These are phyloP conservation scores for Trichoderma asperelloides DNA, from an alignment of 495 filamentous ascomycete species.

Conservation along the genomic window DNA sequence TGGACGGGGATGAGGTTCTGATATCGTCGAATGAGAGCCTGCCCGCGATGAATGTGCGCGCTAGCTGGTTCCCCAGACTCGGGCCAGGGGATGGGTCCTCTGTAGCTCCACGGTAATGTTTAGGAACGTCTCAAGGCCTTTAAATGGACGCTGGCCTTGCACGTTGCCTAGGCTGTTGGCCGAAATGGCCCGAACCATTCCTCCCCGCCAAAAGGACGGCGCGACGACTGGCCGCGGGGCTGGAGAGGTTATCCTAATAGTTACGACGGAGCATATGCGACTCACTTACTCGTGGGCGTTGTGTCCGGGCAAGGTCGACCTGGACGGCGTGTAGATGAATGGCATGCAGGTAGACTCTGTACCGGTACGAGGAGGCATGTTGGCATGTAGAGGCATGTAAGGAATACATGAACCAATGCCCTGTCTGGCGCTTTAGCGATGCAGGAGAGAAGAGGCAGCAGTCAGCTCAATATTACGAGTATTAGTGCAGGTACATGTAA, in stretches of 20 bases:
- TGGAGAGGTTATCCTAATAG: too few species aligned
- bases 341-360: too few species aligned
- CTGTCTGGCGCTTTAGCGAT: neutral
- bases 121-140: neutral
- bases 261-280: too few species aligned
- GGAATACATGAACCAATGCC: constrained; percentile 5
- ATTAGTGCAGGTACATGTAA: neutral
- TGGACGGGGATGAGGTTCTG: neutral
- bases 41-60: constrained; percentile 5
- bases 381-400: neutral
- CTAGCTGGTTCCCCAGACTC: constrained; percentile 6
- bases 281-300: too few species aligned
- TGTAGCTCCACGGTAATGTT: neutral
- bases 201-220: neutral
- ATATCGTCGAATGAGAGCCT: neutral
- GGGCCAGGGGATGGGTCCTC: neutral
- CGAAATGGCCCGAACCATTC: neutral
- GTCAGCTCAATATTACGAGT: neutral
- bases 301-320: too few species aligned
- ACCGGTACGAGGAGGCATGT: neutral
- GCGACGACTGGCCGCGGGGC: too few species aligned
- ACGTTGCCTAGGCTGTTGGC: constrained; percentile 1
- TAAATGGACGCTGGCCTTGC: neutral
- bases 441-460: neutral
- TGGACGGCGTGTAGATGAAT: too few species aligned